Conservation (phyloP, 441 rosid species). For the Jatropha podagrica region DNA sequence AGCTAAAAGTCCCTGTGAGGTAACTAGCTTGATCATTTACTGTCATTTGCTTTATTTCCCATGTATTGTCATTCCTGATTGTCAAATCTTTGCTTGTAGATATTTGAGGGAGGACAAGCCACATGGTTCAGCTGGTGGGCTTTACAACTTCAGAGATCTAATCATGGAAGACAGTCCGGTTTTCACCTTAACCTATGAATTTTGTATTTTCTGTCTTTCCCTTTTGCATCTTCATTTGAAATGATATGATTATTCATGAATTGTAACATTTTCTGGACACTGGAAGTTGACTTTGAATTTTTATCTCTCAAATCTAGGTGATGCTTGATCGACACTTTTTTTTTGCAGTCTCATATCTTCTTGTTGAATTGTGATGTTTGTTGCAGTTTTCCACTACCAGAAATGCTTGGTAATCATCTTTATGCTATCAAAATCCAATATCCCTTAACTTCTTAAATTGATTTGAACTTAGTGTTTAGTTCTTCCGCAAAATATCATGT, state of each 20-base stretch:
- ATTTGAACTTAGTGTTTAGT: background rate
- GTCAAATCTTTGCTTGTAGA: constrained; percentile 32
- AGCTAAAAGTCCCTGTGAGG: constrained; percentile 85
- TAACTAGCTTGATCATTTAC: constrained; percentile 24
- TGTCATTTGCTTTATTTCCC: constrained; percentile 12
- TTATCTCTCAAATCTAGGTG: background rate
- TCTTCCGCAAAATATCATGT: background rate
- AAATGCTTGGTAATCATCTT: constrained; percentile 64
- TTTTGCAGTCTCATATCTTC: constrained; percentile 66
- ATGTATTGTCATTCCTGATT: constrained; percentile 1
- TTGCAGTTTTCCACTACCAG: constrained; percentile 80
- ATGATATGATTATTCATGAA: background rate
- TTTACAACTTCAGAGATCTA: constrained; percentile 65
- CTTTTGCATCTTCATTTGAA: constrained; percentile 1
- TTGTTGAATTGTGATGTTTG: constrained; percentile 88
- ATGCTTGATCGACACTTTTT: constrained; percentile 2
- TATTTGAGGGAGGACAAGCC: constrained; percentile 91
- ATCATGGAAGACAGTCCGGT: constrained; percentile 91
- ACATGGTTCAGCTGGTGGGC: constrained; percentile 96
- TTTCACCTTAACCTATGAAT: constrained; percentile 10
- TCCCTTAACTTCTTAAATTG: constrained; percentile 10
- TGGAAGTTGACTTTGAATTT: background rate
- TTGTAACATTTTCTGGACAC: background rate
- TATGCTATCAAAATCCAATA: background rate
- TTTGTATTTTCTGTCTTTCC: background rate